These are phyloP conservation scores for Aegilops bicornis DNA, from an alignment of 176 grass and related monocot genomes.

Conservation along the genomic window DNA sequence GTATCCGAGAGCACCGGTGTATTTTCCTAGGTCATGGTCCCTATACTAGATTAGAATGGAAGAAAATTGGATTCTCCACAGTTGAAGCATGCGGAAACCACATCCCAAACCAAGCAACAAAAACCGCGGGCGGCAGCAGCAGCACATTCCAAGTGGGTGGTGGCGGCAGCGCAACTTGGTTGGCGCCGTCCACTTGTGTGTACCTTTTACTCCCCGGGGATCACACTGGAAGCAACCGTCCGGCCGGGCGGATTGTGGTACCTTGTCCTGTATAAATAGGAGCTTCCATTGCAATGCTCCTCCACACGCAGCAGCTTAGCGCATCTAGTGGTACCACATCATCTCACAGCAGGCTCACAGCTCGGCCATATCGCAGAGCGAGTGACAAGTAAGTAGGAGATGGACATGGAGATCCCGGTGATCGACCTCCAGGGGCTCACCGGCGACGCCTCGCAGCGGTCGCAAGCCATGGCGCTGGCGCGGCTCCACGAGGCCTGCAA, in stretches of 20 bases:
- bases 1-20: no score
- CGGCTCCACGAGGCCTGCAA: constrained; percentile 64
- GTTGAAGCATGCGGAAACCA: not conserved
- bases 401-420: constrained; percentile 62
- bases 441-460: constrained; percentile 38
- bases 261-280: not conserved
- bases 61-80: not conserved
- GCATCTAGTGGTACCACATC: no score
- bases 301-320: not conserved
- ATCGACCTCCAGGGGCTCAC: constrained; percentile 57
- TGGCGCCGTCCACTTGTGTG: not conserved
- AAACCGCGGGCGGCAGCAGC: constrained; percentile 5
- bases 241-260: not conserved
- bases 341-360: no score
- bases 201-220: not conserved
- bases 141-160: not conserved
- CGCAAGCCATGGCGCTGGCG: constrained; percentile 48
- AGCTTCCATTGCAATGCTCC: not conserved
- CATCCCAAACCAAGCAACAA: not conserved
- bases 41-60: not conserved
- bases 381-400: not conserved
- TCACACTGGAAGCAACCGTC: not conserved
- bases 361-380: no score
- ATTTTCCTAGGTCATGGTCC: no score
- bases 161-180: not conserved